Percentiles rank a stretch among this genome's conserved stretches.
Evolutionary conservation across 2,329 filamentous ascomycete genomes (phyloP).

Genomic region (Aureobasidium melanogenum): DNA sequence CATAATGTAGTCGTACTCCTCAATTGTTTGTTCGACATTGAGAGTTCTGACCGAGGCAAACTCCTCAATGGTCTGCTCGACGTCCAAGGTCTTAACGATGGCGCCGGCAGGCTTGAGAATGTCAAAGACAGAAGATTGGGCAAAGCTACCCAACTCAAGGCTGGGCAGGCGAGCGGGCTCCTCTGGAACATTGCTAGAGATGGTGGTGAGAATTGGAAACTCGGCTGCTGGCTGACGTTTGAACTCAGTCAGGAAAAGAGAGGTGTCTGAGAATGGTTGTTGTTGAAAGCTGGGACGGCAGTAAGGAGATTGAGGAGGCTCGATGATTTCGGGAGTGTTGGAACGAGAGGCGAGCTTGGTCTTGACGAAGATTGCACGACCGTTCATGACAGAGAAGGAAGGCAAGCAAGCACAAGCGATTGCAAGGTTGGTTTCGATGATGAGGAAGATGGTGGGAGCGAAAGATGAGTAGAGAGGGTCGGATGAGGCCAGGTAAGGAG

Average conservation of each 20-base stretch:
- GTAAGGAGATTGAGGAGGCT: neutral
- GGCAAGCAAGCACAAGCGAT: constrained; percentile 1
- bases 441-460: neutral
- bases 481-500: neutral
- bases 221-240: neutral
- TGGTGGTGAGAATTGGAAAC: neutral
- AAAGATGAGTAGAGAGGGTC: neutral
- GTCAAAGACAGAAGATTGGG: neutral
- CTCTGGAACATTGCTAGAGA: neutral
- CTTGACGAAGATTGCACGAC: neutral
- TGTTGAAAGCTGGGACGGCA: neutral
- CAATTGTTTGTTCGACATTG: neutral
- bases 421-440: constrained; percentile 5
- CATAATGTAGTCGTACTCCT: constrained; percentile 2
- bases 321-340: neutral
- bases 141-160: neutral
- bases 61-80: neutral
- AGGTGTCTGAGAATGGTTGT: constrained; percentile 1
- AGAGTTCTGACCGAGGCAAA: neutral
- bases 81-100: neutral
- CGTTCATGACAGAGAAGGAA: neutral
- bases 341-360: neutral
- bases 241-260: neutral
- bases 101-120: constrained; percentile 6
- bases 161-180: neutral